phyloP scores from a whole-genome alignment of 23 red algal species.

The Gracilariopsis chorda region DNA sequence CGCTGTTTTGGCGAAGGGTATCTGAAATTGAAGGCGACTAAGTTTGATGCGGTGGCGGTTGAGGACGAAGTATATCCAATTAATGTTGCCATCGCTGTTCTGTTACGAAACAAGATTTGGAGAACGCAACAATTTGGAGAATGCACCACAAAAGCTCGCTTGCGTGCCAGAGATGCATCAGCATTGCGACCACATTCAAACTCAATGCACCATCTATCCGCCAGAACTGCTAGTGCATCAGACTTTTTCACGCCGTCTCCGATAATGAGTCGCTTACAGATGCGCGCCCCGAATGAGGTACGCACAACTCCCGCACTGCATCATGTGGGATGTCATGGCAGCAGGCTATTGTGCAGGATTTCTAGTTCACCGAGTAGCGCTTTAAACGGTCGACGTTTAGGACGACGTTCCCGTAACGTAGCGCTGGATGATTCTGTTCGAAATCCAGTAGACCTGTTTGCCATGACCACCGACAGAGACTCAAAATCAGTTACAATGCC shows the following conservation, averaged over 20 bases:
- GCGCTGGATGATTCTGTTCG: constrained; percentile 35
- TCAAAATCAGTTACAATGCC: not conserved
- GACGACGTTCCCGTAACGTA: constrained; percentile 9
- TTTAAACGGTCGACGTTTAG: constrained; percentile 4
- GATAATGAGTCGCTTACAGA: constrained; percentile 4
- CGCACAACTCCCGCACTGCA: not conserved
- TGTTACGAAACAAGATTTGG: no score
- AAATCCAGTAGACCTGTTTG: constrained; percentile 55
- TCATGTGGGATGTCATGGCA: constrained; percentile 7
- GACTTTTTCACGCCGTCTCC: constrained; percentile 30
- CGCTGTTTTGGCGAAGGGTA: not conserved
- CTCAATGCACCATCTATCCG: not conserved
- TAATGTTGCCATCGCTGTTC: no score
- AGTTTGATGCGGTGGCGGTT: constrained; percentile 4
- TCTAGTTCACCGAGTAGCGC: constrained; percentile 15
- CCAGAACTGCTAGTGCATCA: not conserved
- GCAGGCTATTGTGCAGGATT: not conserved
- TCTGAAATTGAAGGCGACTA: constrained; percentile 1
- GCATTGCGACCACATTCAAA: constrained; percentile 13
- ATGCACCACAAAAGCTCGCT: no score
- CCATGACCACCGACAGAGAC: constrained; percentile 16
- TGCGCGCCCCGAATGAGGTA: constrained; percentile 3
- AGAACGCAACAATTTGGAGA: no score
- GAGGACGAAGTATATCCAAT: no score
- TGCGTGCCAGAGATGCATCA: not conserved